phyloP scores from a whole-genome alignment of 306 rosid species.

The Rubus parviflorus region DNA sequence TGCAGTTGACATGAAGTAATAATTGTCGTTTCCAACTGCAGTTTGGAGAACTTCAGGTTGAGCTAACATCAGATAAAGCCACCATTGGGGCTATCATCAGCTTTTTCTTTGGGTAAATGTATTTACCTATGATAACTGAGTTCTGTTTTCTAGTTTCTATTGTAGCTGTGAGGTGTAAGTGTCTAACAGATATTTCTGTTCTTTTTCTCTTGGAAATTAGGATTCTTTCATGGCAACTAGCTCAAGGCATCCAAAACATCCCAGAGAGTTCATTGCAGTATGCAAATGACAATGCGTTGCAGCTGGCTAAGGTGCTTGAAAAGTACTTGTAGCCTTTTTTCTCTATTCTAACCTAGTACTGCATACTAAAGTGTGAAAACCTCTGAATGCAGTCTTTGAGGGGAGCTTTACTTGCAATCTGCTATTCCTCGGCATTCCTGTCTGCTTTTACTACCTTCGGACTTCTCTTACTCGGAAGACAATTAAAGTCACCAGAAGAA shows the following conservation, averaged over 20 bases:
- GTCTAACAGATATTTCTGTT: constrained; percentile 1
- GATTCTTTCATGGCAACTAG: constrained; percentile 82
- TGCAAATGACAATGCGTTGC: constrained; percentile 84
- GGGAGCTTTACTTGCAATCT: constrained; percentile 71
- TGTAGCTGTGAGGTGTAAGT: constrained; percentile 15
- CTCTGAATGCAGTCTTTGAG: constrained; percentile 62
- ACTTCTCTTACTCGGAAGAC: constrained; percentile 74
- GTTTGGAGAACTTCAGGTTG: constrained; percentile 94
- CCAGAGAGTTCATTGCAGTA: constrained; percentile 76
- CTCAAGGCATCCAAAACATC: constrained; percentile 72
- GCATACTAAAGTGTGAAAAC: constrained; percentile 14
- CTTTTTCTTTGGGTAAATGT: constrained; percentile 61
- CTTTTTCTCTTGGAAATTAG: constrained; percentile 33
- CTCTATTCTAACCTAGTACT: neutral
- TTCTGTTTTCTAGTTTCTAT: neutral
- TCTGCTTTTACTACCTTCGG: constrained; percentile 62
- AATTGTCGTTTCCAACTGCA: constrained; percentile 40
- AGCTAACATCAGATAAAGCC: constrained; percentile 73
- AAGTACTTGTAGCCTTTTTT: constrained; percentile 6
- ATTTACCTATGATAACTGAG: constrained; percentile 14
- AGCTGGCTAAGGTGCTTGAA: constrained; percentile 75
- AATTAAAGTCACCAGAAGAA: constrained; percentile 63
- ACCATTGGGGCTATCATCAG: constrained; percentile 65
- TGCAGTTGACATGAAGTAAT: constrained; percentile 15
- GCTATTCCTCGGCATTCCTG: constrained; percentile 62